Evolutionary conservation across 2,329 filamentous ascomycete genomes (phyloP), one percentile per base, ranked within the genome.

Genomic region (Xylariales sp.): DNA sequence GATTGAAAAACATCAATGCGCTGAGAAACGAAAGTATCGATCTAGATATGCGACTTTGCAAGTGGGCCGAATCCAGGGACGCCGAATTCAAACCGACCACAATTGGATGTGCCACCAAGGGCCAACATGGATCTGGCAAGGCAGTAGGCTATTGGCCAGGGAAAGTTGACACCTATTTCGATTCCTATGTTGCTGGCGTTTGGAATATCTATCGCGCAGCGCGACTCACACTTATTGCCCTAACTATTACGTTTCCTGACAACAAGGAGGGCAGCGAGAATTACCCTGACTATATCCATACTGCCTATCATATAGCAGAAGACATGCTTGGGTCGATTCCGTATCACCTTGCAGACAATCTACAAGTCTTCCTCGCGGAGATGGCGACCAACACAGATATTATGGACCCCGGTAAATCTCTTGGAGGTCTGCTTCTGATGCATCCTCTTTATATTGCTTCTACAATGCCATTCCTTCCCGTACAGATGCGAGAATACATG

Each of bases 371-470:
- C 28, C n/a, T 52, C 16, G 21, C 15, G 11, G 40, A 49, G 11
- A 12, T 29, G 5, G n/a, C 4, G 22, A 33, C 39, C 14, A 38
- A 27, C 18, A 22, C 21, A 20, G 37, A 39, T 4, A 31, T 31
- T 4, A 14, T 29, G 33, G 25, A 43, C 7, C 36, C 47, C 14
- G 53, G 53, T 3, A 51, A 34, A 36, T 29, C 43, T 5, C 42
- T 55, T 7, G 54, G 52, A 16, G 56, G 52, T 8, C 22, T 59
- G 25, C 43, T 57, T 12, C 50, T 58, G 3, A 50, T 59, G 46
- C 49, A 58, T 9, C 28, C 38, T 18, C 28, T 32, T 4, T 40
- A 52, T 40, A 45, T 51, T 14, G 39, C 42, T 16, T 46, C 50
- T 5, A 43, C 34, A 14, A 32, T 52, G 34, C 31, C 40, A 1